Evolutionary conservation across 192 early-diverging fungal genomes (phyloP).

Genomic region (Backusella mclennaniae): DNA sequence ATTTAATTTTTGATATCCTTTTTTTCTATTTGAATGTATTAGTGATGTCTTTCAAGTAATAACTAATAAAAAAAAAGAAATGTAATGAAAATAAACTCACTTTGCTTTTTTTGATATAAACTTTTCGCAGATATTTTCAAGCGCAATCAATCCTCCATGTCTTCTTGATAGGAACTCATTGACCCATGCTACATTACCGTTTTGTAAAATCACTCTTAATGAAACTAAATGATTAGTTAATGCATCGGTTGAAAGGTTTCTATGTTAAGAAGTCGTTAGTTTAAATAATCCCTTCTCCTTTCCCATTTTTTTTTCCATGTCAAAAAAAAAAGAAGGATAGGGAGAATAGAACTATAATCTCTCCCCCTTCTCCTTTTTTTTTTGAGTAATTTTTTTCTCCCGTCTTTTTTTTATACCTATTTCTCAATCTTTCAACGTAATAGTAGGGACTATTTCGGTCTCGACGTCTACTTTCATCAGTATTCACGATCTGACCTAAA

Average conservation of each 20-base stretch:
- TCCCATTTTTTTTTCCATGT: background rate
- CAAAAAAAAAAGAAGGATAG: no score
- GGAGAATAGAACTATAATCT: no score
- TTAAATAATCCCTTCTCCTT: background rate
- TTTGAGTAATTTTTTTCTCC: background rate
- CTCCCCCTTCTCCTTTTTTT: background rate
- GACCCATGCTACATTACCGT: conserved; percentile 47
- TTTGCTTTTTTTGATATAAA: conserved; percentile 38
- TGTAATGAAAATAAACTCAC: conserved; percentile 12
- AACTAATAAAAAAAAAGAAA: conserved; percentile 21
- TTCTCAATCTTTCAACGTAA: conserved; percentile 27
- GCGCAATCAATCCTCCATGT: conserved; percentile 41
- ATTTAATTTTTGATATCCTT: background rate
- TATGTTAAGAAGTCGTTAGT: background rate
- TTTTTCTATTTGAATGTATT: conserved; percentile 2
- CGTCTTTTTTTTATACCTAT: conserved; percentile 14
- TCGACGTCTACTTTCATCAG: conserved; percentile 13
- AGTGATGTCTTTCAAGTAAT: conserved; percentile 6
- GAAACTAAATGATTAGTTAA: conserved; percentile 41
- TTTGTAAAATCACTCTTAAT: conserved; percentile 38
- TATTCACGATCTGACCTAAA: background rate
- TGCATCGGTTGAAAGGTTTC: conserved; percentile 31
- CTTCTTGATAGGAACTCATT: conserved; percentile 41
- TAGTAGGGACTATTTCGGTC: conserved; percentile 28
- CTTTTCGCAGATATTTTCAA: conserved; percentile 47